Base-by-base conservation (phyloP, 352 stramenopile species). In the Lagenidium giganteum region DNA sequence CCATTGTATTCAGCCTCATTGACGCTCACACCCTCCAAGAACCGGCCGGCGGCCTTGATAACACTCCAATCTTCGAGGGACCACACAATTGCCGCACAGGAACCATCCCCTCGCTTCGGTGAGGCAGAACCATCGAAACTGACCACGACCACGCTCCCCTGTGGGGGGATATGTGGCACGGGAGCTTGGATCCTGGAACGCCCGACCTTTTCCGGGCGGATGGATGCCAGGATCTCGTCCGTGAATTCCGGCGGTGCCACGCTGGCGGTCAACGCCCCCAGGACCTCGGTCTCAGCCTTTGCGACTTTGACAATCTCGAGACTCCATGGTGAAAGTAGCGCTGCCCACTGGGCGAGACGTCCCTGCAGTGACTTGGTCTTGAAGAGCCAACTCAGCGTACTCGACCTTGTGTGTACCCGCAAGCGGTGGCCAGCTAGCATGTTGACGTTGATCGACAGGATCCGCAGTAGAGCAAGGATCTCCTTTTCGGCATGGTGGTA, bases 1-100 rank as follows among this genome's bases (percentile, higher is more conserved):
- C n/a, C n/a, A n/a, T n/a, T n/a, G 33, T 57, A 63, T 24, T 57
- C 54, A 5, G 47, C 54, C 20, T 63, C 54, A 24, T 63, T 63
- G 0, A 63, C 47, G 0, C 41, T 56, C 2, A 41, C 41, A 13
- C 56, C 53, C n/a, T 30, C 27, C 7, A 45, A 52, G 26, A 48
- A 49, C 7, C 14, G 25, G 3, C 47, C 41, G 13, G 8, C 18
- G 0, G 53, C 53, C 1, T 6, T 40, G 0, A 42, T 23, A 0
- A 56, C 36, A 5, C 22, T 25, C 54, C 54, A 63, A 2, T 2
- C 4, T 4, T 41, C 41, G 8, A 23, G 1, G 2, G 12, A 2
- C 54, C 47, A 63, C 29, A 63, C 18, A 13, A 63, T 31, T 5
- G 41, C 54, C 0, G 30, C 46, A 22, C 41, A 63, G 27, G 38